Evolutionary conservation across 2,329 filamentous ascomycete genomes (phyloP).

Genomic region (Harringtonia lauricola): DNA sequence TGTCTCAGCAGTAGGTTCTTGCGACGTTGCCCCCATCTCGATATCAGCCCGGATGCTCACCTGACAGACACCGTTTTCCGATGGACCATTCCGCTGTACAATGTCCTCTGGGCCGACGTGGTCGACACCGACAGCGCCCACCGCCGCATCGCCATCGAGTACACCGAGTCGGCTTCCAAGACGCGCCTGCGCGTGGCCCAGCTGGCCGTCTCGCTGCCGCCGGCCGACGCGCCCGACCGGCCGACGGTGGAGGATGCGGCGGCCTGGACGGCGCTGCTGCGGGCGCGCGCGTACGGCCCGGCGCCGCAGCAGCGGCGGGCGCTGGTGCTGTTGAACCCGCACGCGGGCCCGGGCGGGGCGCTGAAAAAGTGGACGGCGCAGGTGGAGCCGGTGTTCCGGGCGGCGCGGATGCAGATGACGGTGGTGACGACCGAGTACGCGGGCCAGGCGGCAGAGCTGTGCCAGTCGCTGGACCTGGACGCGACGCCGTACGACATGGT

Average conservation of each 20-base stretch:
- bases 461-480: conserved; percentile 63
- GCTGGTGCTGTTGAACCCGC: conserved; percentile 84
- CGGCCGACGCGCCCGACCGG: conserved; percentile 11
- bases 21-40: background rate
- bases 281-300: conserved; percentile 60
- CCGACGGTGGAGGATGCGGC: conserved; percentile 32
- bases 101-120: conserved; percentile 71
- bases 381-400: conserved; percentile 72
- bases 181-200: conserved; percentile 21
- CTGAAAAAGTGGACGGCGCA: conserved; percentile 61
- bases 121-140: conserved; percentile 25
- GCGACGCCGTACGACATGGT: conserved; percentile 62
- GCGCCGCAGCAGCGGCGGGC: conserved; percentile 58
- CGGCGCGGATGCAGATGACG: conserved; percentile 67
- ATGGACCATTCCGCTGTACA: conserved; percentile 58
- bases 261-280: conserved; percentile 52
- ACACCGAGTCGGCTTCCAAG: conserved; percentile 51
- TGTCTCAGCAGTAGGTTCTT: conserved; percentile 6
- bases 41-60: background rate
- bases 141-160: conserved; percentile 55
- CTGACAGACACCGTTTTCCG: conserved; percentile 3
- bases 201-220: conserved; percentile 1
- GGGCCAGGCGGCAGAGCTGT: conserved; percentile 72
- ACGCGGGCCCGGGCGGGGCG: conserved; percentile 72
- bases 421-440: conserved; percentile 58